Base-by-base conservation (phyloP, 306 rosid genomes). In the Cucumis cinereus region DNA sequence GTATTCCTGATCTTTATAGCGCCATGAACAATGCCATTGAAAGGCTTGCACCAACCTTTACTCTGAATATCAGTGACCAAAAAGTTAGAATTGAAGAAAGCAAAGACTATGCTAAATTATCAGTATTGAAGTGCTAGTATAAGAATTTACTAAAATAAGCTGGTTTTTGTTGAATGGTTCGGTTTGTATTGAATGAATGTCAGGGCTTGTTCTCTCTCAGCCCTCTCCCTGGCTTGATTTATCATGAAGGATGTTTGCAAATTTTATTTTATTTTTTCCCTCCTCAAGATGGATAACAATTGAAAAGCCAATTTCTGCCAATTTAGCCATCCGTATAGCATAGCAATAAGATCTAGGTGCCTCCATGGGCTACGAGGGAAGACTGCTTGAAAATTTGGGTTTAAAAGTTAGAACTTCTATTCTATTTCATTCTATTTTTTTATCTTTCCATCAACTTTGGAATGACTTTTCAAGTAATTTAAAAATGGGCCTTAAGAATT, bases 1-100 rank as follows among this genome's bases (percentile, higher is more conserved):
- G 52, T 20, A 40, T 11, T 67, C 52, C 73, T 11, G 22, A 41
- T 8, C 49, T 20, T 30, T 40, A 67, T 67, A 33, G 54, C 30
- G 33, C 54, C 53, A 9, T 41, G 28, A 62, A 30, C 43, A 62
- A 7, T 62, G 38, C 68, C 45, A 62, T 62, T 62, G 45, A 3
- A 62, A 62, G 43, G 69, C 40, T 33, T 62, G 64, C 69, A 30
- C 69, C 43, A 28, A 26, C 41, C 7, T 26, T 61, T 61, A 28
- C 40, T 59, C 19, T 26, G 36, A 14, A 26, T 24, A 24, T 60
- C 40, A 60, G 19, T 60, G 66, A 28, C 66, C 66, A 60, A 26
- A 68, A 68, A 40, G 45, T 36, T 36, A 45, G 50, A 68, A 68
- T 19, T n/a, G 52, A 71, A 83, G 60, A 56, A 17, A 52, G 78